These are phyloP conservation scores for Trametes coccinea DNA, from an alignment of 768 basidiomycete genomes.

Conservation along the genomic window DNA sequence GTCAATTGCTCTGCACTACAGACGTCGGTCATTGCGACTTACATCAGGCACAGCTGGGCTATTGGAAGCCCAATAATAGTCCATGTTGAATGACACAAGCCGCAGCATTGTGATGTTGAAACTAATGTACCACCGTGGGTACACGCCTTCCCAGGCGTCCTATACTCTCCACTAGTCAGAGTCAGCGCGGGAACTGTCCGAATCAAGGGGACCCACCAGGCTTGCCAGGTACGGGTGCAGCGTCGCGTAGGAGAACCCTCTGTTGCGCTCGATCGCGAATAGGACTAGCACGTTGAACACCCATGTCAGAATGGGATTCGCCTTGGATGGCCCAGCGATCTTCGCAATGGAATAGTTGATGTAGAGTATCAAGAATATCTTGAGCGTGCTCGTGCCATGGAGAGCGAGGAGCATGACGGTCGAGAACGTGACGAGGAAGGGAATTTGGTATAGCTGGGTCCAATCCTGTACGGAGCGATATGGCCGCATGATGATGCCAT, in stretches of 20 bases:
- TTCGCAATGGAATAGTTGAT: constrained; percentile 70
- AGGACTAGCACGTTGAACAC: constrained; percentile 71
- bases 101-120: constrained; percentile 98
- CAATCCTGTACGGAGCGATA: constrained; percentile 27
- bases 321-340: constrained; percentile 40
- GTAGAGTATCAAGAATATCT: constrained; percentile 71
- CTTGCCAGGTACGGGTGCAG: constrained; percentile 55
- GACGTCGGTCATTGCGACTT: constrained; percentile 20
- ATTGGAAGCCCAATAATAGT: constrained; percentile 82
- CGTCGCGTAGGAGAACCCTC: constrained; percentile 69
- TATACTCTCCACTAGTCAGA: constrained; percentile 29
- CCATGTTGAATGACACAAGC: constrained; percentile 90
- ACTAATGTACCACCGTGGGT: constrained; percentile 89
- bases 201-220: constrained; percentile 52
- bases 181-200: background rate
- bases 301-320: constrained; percentile 67
- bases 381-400: constrained; percentile 80
- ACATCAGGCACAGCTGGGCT: constrained; percentile 44
- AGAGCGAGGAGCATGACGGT: constrained; percentile 64
- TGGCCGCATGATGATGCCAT: constrained; percentile 33
- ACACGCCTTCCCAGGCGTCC: constrained; percentile 71
- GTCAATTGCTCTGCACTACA: too few species aligned
- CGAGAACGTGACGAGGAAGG: constrained; percentile 64
- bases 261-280: constrained; percentile 72
- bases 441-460: constrained; percentile 43